Evolutionary conservation across 1,284 basidiomycete genomes (phyloP).

Genomic region (Sporisorium reilianum): DNA sequence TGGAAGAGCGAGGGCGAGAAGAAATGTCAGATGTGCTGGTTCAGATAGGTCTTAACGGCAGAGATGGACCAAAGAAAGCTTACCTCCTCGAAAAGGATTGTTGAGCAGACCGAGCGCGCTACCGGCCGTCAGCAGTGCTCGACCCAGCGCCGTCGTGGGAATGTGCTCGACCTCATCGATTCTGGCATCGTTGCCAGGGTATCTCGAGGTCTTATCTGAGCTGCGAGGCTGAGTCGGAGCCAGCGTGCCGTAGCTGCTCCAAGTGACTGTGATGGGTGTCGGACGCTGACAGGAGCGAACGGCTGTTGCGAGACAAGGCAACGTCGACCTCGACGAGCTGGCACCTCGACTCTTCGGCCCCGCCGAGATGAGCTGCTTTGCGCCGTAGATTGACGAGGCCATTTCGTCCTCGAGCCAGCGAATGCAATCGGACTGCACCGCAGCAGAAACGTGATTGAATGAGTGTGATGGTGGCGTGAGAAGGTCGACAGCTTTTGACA

Average conservation of each 20-base stretch:
- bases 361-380: conserved; percentile 14
- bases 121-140: conserved; percentile 82
- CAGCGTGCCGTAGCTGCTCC: neutral
- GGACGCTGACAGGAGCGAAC: neutral
- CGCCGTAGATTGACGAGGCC: conserved; percentile 6
- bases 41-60: neutral
- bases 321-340: conserved; percentile 22
- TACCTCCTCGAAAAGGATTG: conserved; percentile 87
- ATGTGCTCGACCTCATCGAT: conserved; percentile 45
- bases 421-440: too few species aligned
- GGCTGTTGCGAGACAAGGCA: conserved; percentile 5
- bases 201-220: neutral
- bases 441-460: neutral
- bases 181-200: neutral
- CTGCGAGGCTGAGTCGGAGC: conserved; percentile 14
- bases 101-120: conserved; percentile 85
- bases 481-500: neutral
- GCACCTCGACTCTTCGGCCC: conserved; percentile 18
- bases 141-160: conserved; percentile 21
- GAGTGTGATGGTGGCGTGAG: conserved; percentile 2
- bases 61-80: conserved; percentile 65
- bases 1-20: neutral
- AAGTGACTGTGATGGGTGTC: too few species aligned
- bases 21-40: neutral
- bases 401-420: conserved; percentile 2